phyloP scores from a whole-genome alignment of 1,284 basidiomycete genomes.

The Microbotryum lychnidis-dioicae region DNA sequence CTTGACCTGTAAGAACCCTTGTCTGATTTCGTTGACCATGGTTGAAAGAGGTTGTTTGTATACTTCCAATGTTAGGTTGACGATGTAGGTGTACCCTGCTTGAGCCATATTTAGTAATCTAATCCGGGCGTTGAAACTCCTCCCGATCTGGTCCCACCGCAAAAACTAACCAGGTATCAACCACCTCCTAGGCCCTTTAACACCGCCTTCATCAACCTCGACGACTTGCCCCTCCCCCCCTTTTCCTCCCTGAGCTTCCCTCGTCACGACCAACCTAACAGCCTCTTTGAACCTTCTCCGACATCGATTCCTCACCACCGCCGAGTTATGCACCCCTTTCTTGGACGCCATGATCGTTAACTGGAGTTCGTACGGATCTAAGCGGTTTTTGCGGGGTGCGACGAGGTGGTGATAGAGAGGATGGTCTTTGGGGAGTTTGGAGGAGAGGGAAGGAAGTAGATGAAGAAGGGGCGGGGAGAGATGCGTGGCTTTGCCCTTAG shows the following conservation, averaged over 20 bases:
- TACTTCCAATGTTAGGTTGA: slow-evolving; percentile 21
- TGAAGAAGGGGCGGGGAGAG: slow-evolving; percentile 4
- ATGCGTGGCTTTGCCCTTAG: background rate
- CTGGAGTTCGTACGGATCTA: slow-evolving; percentile 25
- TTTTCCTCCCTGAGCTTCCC: slow-evolving; percentile 12
- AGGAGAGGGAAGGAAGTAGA: background rate
- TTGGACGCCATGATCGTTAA: slow-evolving; percentile 25
- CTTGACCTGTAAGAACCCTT: slow-evolving; percentile 12
- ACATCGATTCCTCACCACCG: slow-evolving; percentile 21
- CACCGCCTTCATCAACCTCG: slow-evolving; percentile 1
- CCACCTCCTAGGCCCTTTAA: slow-evolving; percentile 22
- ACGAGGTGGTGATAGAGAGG: background rate
- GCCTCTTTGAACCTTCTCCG: slow-evolving; percentile 25
- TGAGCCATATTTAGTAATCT: background rate
- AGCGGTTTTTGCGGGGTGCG: background rate
- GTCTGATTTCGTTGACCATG: slow-evolving; percentile 15
- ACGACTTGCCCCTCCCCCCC: background rate
- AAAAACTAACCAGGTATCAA: slow-evolving; percentile 22
- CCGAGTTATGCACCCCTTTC: slow-evolving; percentile 29
- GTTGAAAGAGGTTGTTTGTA: slow-evolving; percentile 21
- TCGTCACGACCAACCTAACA: slow-evolving; percentile 23
- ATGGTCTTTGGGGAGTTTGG: background rate
- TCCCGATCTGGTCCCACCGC: no score
- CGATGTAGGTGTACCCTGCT: slow-evolving; percentile 22
- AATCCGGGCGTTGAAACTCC: background rate